Evolutionary conservation across 768 basidiomycete species (phyloP), one percentile per base, ranked within the genome.

Genomic region (Cyathus striatus): DNA sequence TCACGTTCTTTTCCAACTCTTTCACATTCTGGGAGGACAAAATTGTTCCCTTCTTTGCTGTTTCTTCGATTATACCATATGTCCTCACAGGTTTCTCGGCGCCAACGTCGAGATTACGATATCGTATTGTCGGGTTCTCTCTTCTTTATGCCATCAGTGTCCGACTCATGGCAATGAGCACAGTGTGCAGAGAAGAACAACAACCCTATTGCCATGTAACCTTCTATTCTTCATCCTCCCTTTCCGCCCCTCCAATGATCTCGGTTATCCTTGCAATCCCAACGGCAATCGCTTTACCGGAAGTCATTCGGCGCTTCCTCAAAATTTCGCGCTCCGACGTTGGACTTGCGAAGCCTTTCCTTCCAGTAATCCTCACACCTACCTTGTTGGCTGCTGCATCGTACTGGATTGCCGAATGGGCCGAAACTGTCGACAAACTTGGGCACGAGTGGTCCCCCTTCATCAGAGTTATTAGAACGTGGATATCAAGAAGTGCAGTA

Each of bases 1-100:
- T 86, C 3, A 69, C 84, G 5, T 95, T 95, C 63, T 76, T 85
- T 13, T 95, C 93, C 20, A 98, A 98, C 68, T 96, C 93, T 0
- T 95, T 90, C 69, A 90, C 89, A n/a, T 78, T 98, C 60, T 97
- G 93, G 92, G 96, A 99, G 74, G 94, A 97, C 59, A 76, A 77
- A 23, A 69, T 90, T 43, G 71, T 86, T 9, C 77, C 81, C 6
- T 94, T 83, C 73, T 73, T 98, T 42, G 66, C 83, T 46, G 57
- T 83, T 34, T 77, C 76, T 26, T 86, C 79, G 23, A 64, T 91
- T 26, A 62, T 79, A 9, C 81, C 83, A 0, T 68, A 65, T 45
- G 64, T 86, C 47, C 55, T 86, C 23, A 70, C 69, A 38, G 85
- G 87, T 0, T 64, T 90, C 42, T 64, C 76, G 0, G 85, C 88